Percentiles rank a stretch among this genome's conserved stretches.
These are phyloP conservation scores for Lepiota venenata DNA, from an alignment of 768 basidiomycete genomes.

Conservation along the genomic window DNA sequence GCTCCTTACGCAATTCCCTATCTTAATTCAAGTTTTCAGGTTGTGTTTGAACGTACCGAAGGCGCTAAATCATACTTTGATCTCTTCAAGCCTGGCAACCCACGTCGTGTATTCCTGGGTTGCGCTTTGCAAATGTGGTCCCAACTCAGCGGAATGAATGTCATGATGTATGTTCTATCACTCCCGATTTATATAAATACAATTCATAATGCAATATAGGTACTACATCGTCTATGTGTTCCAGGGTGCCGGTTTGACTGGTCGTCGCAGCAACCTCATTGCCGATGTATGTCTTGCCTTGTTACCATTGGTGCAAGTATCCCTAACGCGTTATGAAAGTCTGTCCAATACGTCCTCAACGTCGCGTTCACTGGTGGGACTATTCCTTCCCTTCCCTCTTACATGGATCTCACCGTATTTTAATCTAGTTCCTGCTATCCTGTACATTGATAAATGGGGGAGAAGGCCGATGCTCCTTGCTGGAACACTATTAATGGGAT, in stretches of 20 bases:
- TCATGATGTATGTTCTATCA: constrained; percentile 62
- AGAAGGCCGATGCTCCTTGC: constrained; percentile 71
- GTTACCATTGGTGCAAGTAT: not conserved
- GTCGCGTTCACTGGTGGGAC: constrained; percentile 35
- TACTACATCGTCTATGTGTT: constrained; percentile 72
- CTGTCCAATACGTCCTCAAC: constrained; percentile 62
- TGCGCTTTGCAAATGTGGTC: constrained; percentile 78
- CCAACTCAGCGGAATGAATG: constrained; percentile 74
- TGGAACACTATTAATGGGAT: constrained; percentile 67
- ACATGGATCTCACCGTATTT: constrained; percentile 14
- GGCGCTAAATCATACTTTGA: constrained; percentile 72
- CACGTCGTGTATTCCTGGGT: constrained; percentile 70
- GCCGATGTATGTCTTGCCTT: constrained; percentile 38
- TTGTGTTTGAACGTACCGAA: constrained; percentile 59
- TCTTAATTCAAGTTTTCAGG: constrained; percentile 17
- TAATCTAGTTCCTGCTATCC: constrained; percentile 44
- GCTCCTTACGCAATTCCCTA: not conserved
- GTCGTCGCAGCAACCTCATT: constrained; percentile 69
- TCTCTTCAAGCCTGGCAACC: constrained; percentile 60
- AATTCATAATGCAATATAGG: constrained; percentile 24
- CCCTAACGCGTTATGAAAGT: constrained; percentile 24
- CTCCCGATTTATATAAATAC: not conserved
- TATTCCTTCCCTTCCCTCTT: constrained; percentile 34
- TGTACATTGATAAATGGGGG: constrained; percentile 78
- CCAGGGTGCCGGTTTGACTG: constrained; percentile 74